Evolutionary conservation across 2,329 filamentous ascomycete genomes (phyloP).

Genomic region (Colletotrichum theobromicola): DNA sequence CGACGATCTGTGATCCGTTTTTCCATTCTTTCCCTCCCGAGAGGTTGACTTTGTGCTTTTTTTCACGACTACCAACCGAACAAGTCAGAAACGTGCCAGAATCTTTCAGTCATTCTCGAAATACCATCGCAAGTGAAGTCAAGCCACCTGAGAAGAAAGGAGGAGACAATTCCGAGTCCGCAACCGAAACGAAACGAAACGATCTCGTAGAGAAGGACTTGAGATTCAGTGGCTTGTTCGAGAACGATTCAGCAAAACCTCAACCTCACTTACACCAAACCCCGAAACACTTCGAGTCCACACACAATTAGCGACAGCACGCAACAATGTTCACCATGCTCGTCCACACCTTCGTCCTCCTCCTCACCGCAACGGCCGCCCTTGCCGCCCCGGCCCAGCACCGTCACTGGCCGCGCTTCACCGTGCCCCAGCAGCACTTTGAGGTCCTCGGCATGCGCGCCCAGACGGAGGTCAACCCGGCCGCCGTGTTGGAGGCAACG

Average conservation of each 20-base stretch:
- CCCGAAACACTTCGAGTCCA: neutral
- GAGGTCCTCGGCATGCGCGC: conserved; percentile 48
- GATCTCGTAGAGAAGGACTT: neutral
- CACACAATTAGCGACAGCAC: neutral
- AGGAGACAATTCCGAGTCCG: neutral
- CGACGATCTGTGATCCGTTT: conserved; percentile 21
- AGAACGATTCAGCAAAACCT: neutral
- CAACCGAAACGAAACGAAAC: neutral
- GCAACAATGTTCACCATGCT: conserved; percentile 36
- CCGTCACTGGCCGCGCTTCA: conserved; percentile 36
- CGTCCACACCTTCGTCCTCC: conserved; percentile 33
- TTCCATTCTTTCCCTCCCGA: conserved; percentile 11
- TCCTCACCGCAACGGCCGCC: conserved; percentile 33
- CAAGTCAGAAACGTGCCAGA: neutral
- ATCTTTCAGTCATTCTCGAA: neutral
- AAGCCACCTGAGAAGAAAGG: neutral
- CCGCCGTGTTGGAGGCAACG: conserved; percentile 42
- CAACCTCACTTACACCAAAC: neutral
- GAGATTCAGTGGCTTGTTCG: neutral
- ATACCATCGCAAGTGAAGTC: neutral
- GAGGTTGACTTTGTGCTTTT: neutral
- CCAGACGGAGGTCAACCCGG: conserved; percentile 41
- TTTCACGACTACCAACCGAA: neutral
- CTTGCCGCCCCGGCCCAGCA: conserved; percentile 33
- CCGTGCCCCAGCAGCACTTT: conserved; percentile 46